Percentiles rank a stretch among this genome's conserved stretches.
These are phyloP conservation scores for Ogataea hybrid DNA, from an alignment of 1,139 yeast species.

Conservation along the genomic window DNA sequence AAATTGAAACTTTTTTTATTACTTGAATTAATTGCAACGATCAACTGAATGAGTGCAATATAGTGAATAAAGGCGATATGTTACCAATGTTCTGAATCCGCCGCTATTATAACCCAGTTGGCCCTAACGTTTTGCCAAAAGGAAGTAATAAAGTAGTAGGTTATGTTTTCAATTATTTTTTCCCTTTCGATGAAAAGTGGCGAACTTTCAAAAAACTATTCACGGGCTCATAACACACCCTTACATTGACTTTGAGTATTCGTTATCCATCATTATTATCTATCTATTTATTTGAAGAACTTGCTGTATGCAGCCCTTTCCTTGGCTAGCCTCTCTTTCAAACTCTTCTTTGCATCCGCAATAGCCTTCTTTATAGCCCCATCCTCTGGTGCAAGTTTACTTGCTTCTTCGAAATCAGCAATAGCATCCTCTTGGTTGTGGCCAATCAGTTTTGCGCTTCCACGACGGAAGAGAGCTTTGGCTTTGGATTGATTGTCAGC, in stretches of 20 bases:
- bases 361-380: slow-evolving; percentile 71
- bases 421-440: slow-evolving; percentile 76
- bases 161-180: slow-evolving; percentile 12
- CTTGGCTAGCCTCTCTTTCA: slow-evolving; percentile 57
- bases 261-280: neutral
- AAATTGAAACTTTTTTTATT: slow-evolving; percentile 9
- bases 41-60: slow-evolving; percentile 33
- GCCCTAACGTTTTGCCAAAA: slow-evolving; percentile 11
- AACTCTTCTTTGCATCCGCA: slow-evolving; percentile 51
- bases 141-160: slow-evolving; percentile 12
- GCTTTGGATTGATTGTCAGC: slow-evolving; percentile 70
- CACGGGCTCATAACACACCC: slow-evolving; percentile 14
- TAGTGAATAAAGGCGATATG: slow-evolving; percentile 10
- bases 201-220: slow-evolving; percentile 8
- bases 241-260: neutral
- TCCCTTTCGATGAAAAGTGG: slow-evolving; percentile 19
- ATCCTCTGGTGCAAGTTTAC: slow-evolving; percentile 66
- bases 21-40: slow-evolving; percentile 23
- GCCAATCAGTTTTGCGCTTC: slow-evolving; percentile 61
- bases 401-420: slow-evolving; percentile 63
- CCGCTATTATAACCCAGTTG: slow-evolving; percentile 16
- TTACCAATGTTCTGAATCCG: slow-evolving; percentile 10
- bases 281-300: slow-evolving; percentile 48
- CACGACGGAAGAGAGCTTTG: slow-evolving; percentile 85
- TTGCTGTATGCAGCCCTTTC: slow-evolving; percentile 85